Percentiles rank a stretch among this genome's conserved stretches.
Evolutionary conservation across 2,329 filamentous ascomycete species (phyloP).

Genomic region (Cladosporium sp.): DNA sequence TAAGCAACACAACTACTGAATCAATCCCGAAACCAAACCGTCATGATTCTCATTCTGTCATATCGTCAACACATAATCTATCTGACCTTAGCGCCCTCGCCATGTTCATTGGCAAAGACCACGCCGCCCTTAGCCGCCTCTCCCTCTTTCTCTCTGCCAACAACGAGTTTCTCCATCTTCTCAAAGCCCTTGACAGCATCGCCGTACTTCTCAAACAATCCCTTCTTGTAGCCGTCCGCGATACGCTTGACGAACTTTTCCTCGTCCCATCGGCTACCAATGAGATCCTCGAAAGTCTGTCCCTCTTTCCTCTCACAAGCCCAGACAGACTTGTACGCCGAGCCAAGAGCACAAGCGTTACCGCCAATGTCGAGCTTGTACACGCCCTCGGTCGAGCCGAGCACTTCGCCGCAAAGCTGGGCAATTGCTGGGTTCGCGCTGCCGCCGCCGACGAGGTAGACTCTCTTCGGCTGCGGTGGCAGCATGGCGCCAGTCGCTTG

Average conservation of each 20-base stretch:
- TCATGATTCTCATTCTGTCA: too few relatives aligned
- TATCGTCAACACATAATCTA: background rate
- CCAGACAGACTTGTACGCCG: slow-evolving; percentile 96
- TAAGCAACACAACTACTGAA: too few relatives aligned
- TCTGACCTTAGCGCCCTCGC: background rate
- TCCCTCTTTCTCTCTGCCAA: slow-evolving; percentile 35
- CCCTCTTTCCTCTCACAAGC: slow-evolving; percentile 62
- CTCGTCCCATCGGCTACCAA: slow-evolving; percentile 81
- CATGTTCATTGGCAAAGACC: slow-evolving; percentile 10
- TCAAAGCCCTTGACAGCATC: slow-evolving; percentile 71
- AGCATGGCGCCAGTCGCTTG: slow-evolving; percentile 50
- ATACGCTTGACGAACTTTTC: slow-evolving; percentile 78
- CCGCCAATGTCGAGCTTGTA: slow-evolving; percentile 92
- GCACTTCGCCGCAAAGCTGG: slow-evolving; percentile 75
- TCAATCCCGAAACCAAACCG: too few relatives aligned
- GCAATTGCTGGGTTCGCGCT: slow-evolving; percentile 87
- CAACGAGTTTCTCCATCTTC: slow-evolving; percentile 65
- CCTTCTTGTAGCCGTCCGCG: slow-evolving; percentile 72
- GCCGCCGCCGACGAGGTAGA: slow-evolving; percentile 93
- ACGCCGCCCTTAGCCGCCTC: slow-evolving; percentile 13
- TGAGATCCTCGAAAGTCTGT: slow-evolving; percentile 77
- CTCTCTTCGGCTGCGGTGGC: slow-evolving; percentile 78
- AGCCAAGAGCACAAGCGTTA: slow-evolving; percentile 89
- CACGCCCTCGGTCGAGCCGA: slow-evolving; percentile 84
- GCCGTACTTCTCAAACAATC: slow-evolving; percentile 73